Percentiles rank a stretch among this genome's conserved stretches.
Evolutionary conservation across 345 rosid species (phyloP).

Genomic region (Hibiscus syriacus): DNA sequence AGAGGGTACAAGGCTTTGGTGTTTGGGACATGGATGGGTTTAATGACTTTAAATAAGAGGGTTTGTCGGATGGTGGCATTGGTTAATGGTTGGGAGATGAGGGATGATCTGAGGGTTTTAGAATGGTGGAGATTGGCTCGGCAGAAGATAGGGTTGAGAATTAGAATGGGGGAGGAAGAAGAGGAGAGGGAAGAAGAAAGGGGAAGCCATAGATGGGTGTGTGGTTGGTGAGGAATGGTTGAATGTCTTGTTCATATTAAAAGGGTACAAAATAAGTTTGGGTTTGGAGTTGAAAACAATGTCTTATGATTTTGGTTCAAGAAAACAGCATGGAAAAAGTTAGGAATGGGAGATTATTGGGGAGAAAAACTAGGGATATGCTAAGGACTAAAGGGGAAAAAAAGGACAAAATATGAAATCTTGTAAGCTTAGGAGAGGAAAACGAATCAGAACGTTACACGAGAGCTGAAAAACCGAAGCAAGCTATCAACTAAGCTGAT

Average conservation of each 20-base stretch:
- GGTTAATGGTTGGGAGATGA: slow-evolving; percentile 26
- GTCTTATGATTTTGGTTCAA: neutral
- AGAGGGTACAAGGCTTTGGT: slow-evolving; percentile 45
- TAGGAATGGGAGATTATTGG: neutral
- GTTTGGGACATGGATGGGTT: slow-evolving; percentile 39
- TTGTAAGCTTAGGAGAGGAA: too few relatives aligned
- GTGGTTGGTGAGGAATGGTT: neutral
- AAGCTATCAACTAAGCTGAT: too few relatives aligned
- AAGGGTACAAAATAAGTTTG: neutral
- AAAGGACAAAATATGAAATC: too few relatives aligned
- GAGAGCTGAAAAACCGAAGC: too few relatives aligned
- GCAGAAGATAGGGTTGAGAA: slow-evolving; percentile 17
- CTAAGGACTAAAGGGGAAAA: neutral
- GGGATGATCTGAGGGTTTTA: slow-evolving; percentile 23
- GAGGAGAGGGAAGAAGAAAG: slow-evolving; percentile 19
- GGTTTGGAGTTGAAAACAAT: neutral
- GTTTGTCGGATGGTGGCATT: slow-evolving; percentile 33
- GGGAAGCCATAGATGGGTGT: slow-evolving; percentile 36
- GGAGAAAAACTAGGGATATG: neutral
- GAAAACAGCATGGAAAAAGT: neutral
- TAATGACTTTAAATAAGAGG: slow-evolving; percentile 74
- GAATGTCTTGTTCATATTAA: neutral
- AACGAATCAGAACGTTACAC: too few relatives aligned
- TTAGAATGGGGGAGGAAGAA: slow-evolving; percentile 21
- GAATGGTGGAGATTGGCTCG: slow-evolving; percentile 36